phyloP scores from a whole-genome alignment of 2,329 filamentous ascomycete species.

The Zalaria obscura region DNA sequence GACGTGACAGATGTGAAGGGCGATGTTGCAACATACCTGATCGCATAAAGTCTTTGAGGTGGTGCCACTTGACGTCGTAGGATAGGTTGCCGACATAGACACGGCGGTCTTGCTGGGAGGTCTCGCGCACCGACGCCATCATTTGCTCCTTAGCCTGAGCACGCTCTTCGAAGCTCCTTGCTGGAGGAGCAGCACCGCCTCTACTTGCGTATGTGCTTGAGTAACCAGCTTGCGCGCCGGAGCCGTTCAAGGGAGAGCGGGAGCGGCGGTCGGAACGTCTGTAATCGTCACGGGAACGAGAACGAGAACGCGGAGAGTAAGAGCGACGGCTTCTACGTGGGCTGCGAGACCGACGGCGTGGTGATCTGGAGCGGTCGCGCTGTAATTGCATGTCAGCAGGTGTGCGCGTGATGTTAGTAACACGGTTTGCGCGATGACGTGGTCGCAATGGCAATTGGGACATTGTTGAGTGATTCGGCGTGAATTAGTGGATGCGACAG shows the following conservation, averaged over 20 bases:
- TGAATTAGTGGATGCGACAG: background rate
- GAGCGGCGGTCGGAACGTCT: conserved; percentile 38
- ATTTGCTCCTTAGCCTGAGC: conserved; percentile 77
- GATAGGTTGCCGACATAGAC: conserved; percentile 99
- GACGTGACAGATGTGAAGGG: conserved; percentile 4
- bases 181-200: conserved; percentile 14
- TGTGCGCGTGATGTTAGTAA: background rate
- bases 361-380: conserved; percentile 71
- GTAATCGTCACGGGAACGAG: conserved; percentile 56
- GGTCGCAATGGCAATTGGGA: conserved; percentile 1
- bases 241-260: conserved; percentile 73
- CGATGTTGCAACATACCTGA: conserved; percentile 56
- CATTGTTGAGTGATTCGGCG: background rate
- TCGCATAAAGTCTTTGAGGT: conserved; percentile 99
- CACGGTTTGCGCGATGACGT: background rate
- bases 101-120: conserved; percentile 94
- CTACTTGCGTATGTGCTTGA: conserved; percentile 38
- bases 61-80: conserved; percentile 99
- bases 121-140: conserved; percentile 88
- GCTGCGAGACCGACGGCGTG: conserved; percentile 41
- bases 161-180: conserved; percentile 70
- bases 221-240: conserved; percentile 58
- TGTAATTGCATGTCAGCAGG: conserved; percentile 22
- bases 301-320: conserved; percentile 57
- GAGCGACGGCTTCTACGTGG: conserved; percentile 42